Percentiles rank a stretch among this genome's conserved stretches.
These are phyloP conservation scores for Juncus inflexus DNA, from an alignment of 176 grass and related monocot genomes.

Conservation along the genomic window DNA sequence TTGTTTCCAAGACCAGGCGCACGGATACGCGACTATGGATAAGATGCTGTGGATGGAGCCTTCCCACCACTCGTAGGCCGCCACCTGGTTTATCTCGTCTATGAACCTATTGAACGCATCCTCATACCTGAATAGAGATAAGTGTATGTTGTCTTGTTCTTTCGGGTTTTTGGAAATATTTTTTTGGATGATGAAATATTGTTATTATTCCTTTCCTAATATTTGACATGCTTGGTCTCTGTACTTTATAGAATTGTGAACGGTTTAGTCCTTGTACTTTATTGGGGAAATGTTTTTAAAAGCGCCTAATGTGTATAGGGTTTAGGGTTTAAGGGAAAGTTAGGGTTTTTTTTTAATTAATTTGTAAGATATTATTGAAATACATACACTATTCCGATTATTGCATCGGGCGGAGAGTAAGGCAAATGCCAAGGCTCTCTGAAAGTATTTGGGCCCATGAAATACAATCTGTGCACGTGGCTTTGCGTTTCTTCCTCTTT, in stretches of 20 bases:
- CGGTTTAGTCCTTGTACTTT: too few relatives aligned
- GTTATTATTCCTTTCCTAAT: too few relatives aligned
- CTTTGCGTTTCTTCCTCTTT: constrained; percentile 93
- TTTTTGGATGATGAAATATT: too few relatives aligned
- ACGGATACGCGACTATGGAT: constrained; percentile 91
- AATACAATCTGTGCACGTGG: constrained; percentile 95
- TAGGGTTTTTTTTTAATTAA: background rate
- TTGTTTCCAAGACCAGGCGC: constrained; percentile 99
- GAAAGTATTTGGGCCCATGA: constrained; percentile 99
- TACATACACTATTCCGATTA: constrained; percentile 98
- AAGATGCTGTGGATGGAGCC: constrained; percentile 95
- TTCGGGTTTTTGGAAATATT: too few relatives aligned
- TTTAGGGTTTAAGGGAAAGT: too few relatives aligned
- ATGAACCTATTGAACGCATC: constrained; percentile 97
- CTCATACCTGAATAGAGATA: constrained; percentile 99
- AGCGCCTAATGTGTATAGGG: too few relatives aligned
- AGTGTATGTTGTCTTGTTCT: too few relatives aligned
- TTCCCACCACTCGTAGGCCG: constrained; percentile 99
- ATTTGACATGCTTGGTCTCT: too few relatives aligned
- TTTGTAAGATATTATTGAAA: background rate
- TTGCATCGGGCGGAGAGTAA: constrained; percentile 90
- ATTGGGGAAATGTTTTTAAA: too few relatives aligned
- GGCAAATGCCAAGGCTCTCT: constrained; percentile 97
- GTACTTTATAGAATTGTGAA: too few relatives aligned
- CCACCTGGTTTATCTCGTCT: constrained; percentile 90